Evolutionary conservation across 345 rosid genomes (phyloP).

Genomic region (Streptanthus diversifolius): DNA sequence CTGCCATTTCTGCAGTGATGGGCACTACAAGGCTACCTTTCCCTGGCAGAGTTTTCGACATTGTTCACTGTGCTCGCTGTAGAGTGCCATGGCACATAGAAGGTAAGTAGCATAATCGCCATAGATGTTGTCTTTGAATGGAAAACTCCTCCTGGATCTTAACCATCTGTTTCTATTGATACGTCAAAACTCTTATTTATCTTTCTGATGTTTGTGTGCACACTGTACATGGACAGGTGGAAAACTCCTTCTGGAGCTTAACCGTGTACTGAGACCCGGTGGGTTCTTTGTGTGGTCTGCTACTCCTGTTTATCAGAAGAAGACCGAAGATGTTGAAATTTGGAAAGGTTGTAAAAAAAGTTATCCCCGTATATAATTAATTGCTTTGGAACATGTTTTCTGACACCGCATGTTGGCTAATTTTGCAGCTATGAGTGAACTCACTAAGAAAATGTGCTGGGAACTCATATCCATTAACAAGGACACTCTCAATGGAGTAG

Average conservation of each 20-base stretch:
- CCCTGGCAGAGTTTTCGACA: constrained; percentile 87
- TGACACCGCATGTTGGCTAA: constrained; percentile 17
- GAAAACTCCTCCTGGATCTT: neutral
- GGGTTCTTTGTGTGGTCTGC: constrained; percentile 98
- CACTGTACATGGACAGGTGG: constrained; percentile 54
- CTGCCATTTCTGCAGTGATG: constrained; percentile 97
- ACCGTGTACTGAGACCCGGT: constrained; percentile 82
- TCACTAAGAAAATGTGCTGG: constrained; percentile 89
- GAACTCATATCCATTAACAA: constrained; percentile 65
- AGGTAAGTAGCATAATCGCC: constrained; percentile 45
- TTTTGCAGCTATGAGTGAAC: constrained; percentile 75
- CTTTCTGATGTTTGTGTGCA: constrained; percentile 5
- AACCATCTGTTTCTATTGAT: neutral
- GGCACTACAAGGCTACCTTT: constrained; percentile 93
- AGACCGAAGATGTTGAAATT: constrained; percentile 70
- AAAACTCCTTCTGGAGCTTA: constrained; percentile 85
- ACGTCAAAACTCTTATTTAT: neutral
- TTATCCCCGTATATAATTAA: neutral
- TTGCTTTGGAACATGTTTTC: constrained; percentile 28
- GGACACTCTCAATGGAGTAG: constrained; percentile 70
- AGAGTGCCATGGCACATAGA: constrained; percentile 99
- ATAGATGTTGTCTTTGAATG: constrained; percentile 4
- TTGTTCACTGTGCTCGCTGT: constrained; percentile 95
- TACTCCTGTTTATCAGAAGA: constrained; percentile 91
- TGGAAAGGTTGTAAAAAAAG: constrained; percentile 65